These are phyloP conservation scores for Coemansia sp. DNA, from an alignment of 192 early-diverging fungal genomes.

Conservation along the genomic window DNA sequence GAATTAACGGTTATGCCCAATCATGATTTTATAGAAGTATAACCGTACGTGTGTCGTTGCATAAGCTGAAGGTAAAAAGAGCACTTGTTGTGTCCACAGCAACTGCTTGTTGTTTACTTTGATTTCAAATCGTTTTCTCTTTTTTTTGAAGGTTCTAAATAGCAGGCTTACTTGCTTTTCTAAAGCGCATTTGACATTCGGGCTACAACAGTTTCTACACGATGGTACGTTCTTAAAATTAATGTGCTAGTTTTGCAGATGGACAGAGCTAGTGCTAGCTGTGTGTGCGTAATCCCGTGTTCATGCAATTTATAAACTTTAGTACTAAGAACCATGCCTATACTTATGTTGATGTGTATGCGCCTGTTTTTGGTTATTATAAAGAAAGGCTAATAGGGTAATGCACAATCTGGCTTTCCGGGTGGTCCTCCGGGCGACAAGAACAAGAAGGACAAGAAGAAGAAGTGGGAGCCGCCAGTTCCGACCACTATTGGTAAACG, in stretches of 20 bases:
- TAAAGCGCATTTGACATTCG: too few relatives aligned
- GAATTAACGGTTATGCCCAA: too few relatives aligned
- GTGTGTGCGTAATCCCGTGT: neutral
- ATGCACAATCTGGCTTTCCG: slow-evolving; percentile 75
- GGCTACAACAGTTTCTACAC: neutral
- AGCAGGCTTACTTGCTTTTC: neutral
- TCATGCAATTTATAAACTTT: neutral
- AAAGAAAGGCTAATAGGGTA: slow-evolving; percentile 62
- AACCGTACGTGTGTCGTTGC: too few relatives aligned
- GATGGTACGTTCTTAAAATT: neutral
- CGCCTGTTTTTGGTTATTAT: neutral
- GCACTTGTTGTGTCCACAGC: too few relatives aligned
- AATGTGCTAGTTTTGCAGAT: neutral
- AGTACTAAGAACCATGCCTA: neutral
- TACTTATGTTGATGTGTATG: neutral
- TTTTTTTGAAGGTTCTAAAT: neutral
- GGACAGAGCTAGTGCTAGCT: neutral
- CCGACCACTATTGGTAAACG: slow-evolving; percentile 99
- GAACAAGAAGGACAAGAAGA: slow-evolving; percentile 82
- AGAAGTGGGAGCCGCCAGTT: slow-evolving; percentile 98
- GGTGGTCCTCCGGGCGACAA: slow-evolving; percentile 66
- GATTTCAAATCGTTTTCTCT: neutral
- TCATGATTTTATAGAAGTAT: too few relatives aligned
- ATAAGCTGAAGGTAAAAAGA: too few relatives aligned
- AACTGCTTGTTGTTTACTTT: too few relatives aligned